Base-by-base conservation (phyloP, 768 basidiomycete species). In the Coprinopsis marcescibilis region DNA sequence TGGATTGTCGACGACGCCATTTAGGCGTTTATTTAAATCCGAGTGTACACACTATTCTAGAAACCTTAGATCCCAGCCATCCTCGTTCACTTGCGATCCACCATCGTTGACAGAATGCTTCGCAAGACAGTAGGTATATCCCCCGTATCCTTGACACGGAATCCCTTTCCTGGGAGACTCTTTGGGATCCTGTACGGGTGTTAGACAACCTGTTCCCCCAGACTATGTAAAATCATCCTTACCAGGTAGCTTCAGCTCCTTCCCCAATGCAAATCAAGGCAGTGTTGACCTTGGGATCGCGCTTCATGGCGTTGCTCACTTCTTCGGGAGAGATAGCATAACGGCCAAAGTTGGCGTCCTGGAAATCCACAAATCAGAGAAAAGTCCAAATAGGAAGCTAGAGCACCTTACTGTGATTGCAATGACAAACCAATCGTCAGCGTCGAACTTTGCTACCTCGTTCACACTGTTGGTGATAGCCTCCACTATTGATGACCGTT, bases 361-460 rank as follows among this genome's bases (percentile, higher is more conserved):
- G 38, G n/a, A 33, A 1, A 25, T 26, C 23, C 20, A 49, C 38
- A 51, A 34, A 12, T 23, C 14, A 34, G 15, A 47, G 17, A 20
- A 19, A 24, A 23, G 36, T 14, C 23, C 8, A 40, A 26, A 14
- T 10, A 17, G 41, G 19, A 7, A 3, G 15, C 10, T 21, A 5
- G 24, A 37, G 8, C 3, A 5, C 23, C 65, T 47, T 48, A 74
- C 73, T 11, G 83, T 83, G 38, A 85, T 76, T 3, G 79, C 76
- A 49, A 85, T 81, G 14, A 83, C 81, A 57, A 81, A 82, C 78
- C 80, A 83, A 48, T 83, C 81, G 53, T 85, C 81, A 79, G 78
- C 80, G 54, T 83, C 82, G 48, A 70, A 82, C 54, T 77, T 76
- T 0, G 69, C 75, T 0, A 83, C 77, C 26, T 82, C 77, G 2